phyloP scores from a whole-genome alignment of 495 filamentous ascomycete species.

The Pyrenula massariospora region DNA sequence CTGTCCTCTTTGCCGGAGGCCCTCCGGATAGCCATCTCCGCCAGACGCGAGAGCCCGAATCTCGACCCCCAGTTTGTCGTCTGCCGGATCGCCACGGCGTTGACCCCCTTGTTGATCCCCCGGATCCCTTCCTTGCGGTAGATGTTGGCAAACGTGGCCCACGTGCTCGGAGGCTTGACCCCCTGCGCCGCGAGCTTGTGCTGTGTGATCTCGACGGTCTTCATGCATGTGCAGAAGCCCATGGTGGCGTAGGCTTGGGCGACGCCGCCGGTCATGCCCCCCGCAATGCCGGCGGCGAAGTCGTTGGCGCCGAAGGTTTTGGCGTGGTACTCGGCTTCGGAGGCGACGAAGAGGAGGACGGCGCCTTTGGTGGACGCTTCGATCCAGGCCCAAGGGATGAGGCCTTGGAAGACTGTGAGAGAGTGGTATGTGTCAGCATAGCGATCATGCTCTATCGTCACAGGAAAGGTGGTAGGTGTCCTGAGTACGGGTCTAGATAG shows the following conservation, averaged over 20 bases:
- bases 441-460: slow-evolving; percentile 10
- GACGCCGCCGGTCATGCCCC: slow-evolving; percentile 88
- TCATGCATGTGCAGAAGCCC: slow-evolving; percentile 99
- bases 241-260: slow-evolving; percentile 98
- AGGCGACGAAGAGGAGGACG: slow-evolving; percentile 96
- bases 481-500: neutral
- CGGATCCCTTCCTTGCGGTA: slow-evolving; percentile 88
- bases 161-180: slow-evolving; percentile 75
- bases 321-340: slow-evolving; percentile 92
- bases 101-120: slow-evolving; percentile 97
- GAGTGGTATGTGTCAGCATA: slow-evolving; percentile 6
- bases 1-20: slow-evolving; percentile 68
- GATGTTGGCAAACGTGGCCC: slow-evolving; percentile 92
- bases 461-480: neutral
- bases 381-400: slow-evolving; percentile 99
- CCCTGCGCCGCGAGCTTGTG: slow-evolving; percentile 82
- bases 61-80: slow-evolving; percentile 98
- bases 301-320: slow-evolving; percentile 67
- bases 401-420: slow-evolving; percentile 85
- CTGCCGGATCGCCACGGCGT: slow-evolving; percentile 94
- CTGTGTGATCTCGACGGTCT: slow-evolving; percentile 99
- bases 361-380: slow-evolving; percentile 99
- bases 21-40: slow-evolving; percentile 77
- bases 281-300: slow-evolving; percentile 78
- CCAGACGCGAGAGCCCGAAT: slow-evolving; percentile 84